Evolutionary conservation across 345 rosid species (phyloP).

Genomic region (Populus alba): DNA sequence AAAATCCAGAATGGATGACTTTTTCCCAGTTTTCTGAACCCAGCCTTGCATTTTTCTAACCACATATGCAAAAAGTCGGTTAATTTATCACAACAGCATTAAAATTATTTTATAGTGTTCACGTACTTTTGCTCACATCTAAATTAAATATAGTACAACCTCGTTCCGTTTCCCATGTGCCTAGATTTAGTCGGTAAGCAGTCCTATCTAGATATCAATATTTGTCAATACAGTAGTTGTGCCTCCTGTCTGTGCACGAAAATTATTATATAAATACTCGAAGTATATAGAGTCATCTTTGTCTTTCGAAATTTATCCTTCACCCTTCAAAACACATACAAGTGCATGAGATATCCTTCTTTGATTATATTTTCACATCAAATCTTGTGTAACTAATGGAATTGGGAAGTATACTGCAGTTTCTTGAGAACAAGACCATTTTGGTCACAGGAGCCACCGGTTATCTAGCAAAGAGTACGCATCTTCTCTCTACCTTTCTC

Average conservation of each 20-base stretch:
- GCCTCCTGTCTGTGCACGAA: not conserved
- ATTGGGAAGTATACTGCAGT: slow-evolving; percentile 24
- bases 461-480: slow-evolving; percentile 39
- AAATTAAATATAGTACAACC: not conserved
- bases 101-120: too few species aligned
- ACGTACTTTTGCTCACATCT: not conserved
- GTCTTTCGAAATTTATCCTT: not conserved
- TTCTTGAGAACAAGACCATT: slow-evolving; percentile 36
- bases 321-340: not conserved
- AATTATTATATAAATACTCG: too few species aligned
- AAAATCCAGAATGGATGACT: too few species aligned
- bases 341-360: not conserved
- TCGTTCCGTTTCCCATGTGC: not conserved
- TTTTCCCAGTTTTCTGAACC: too few species aligned
- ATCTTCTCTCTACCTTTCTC: not conserved
- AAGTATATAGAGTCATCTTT: not conserved
- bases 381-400: slow-evolving; percentile 15
- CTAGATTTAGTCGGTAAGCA: not conserved
- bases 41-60: not conserved
- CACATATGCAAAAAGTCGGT: not conserved
- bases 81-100: not conserved
- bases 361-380: not conserved
- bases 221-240: not conserved
- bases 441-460: slow-evolving; percentile 49
- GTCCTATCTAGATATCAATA: not conserved